Evolutionary conservation across 371 early-diverging fungal genomes (phyloP), one percentile per base, ranked within the genome.

Genomic region (Apophysomyces elegans): DNA sequence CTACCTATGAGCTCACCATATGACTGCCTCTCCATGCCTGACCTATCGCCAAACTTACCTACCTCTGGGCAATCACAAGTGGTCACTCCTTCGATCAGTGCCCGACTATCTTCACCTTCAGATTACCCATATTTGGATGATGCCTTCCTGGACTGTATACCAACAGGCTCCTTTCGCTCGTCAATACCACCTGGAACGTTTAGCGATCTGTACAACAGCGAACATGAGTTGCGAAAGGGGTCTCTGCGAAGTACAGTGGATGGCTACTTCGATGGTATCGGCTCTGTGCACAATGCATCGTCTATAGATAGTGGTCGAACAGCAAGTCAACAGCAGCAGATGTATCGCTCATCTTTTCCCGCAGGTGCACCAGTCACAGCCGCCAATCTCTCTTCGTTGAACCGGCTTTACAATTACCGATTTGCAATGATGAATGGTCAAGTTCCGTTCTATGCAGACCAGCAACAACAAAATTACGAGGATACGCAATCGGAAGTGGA

Each of bases 371-470:
- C 71, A 6, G 56, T 71, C 13, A 67, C 71, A 11, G 67, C 64
- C 4, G 67, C 71, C 50, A 65, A 71, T 45, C 43, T 70, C n/a
- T 70, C 66, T 6, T 63, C 66, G 7, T 54, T 71, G 13, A 64
- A 71, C 32, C 62, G 46, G 21, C 54, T 71, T 8, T 71, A 71
- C 32, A 59, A 63, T 37, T 46, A 65, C 46, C 71, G 71, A 4
- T 64, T 66, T 38, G 63, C 62, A 16, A 61, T 61, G 21, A 56
- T 64, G 54, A 50, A 60, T 36, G 9, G 47, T n/a, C 36, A 37
- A 46, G 50, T 32, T 4, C 16, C 46, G 12, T 45, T n/a, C 16
- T 45, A 45, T 18, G 46, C 46, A 45, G 46, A 45, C 13, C 46
- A 45, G 13, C 46, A 45, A 45, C 46, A 45, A 14, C 46, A 45